Evolutionary conservation across 2,329 filamentous ascomycete genomes (phyloP), one percentile per base, ranked within the genome.

Genomic region (Myrmaecium sp.): DNA sequence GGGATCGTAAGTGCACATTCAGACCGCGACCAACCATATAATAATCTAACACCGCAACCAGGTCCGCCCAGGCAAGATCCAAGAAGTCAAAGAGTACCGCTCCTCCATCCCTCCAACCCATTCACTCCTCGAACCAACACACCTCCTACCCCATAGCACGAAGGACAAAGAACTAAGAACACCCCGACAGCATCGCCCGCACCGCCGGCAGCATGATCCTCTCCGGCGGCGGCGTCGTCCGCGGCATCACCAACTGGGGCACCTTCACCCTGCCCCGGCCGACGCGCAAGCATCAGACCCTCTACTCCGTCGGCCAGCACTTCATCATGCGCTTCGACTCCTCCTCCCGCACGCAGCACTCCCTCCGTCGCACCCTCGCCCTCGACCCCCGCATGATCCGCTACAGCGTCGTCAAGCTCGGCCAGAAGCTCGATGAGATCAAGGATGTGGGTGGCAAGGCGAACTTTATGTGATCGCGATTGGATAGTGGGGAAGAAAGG

Each of bases 271-370:
- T 98, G 11, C 86, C 89, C 25, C 77, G 74, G 39, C 71, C 81
- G 34, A 65, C 74, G 32, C 74, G 73, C 34, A 75, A 76, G 47
- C 75, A 91, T 54, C 83, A 94, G 57, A 72, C 77, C 41, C 73
- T 72, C 38, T 77, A 95, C 65, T 69, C 69, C 37, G 68, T 73
- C 40, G 89, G 89, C 29, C 84, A 95, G 61, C 92, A 98, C 66
- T 98, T 98, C 55, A 78, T 92, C 46, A 80, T 98, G 78, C 80
- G 89, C 42, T 98, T 93, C 63, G 89, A 98, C 52, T 60, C 76
- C 30, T 77, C 74, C 32, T 58, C 73, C 5, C 53, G 61, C 26
- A 74, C 79, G 5, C 86, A 95, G 55, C 60, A 78, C 37, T 63
- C 72, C 22, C 67, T 98, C 21, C 67, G 75, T 34, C 66, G 65